A percentile compares a stretch with the other conserved stretches of the same genome.
These are phyloP conservation scores for Nitzschia sp. DNA, from an alignment of 108 stramenopile genomes.

Conservation along the genomic window DNA sequence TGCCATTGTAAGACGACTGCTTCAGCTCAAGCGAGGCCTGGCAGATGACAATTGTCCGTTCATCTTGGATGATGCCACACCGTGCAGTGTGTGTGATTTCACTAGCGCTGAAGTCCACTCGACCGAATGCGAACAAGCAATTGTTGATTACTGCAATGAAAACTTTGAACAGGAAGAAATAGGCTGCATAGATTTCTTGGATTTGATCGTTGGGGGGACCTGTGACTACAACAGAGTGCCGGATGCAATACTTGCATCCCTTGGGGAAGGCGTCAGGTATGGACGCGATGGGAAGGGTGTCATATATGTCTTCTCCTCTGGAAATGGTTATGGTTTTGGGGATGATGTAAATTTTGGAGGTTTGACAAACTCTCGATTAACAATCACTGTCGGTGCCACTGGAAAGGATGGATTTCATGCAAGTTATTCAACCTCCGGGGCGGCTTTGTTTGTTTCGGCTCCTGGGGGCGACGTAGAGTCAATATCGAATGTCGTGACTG, in stretches of 20 bases:
- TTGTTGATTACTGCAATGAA: constrained; percentile 16
- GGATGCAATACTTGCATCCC: neutral
- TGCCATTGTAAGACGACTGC: neutral
- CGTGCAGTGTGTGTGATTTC: constrained; percentile 17
- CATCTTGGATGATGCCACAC: constrained; percentile 1
- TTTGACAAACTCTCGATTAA: constrained; percentile 30
- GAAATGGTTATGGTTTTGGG: constrained; percentile 25
- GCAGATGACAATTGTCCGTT: constrained; percentile 14
- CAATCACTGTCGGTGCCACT: constrained; percentile 44
- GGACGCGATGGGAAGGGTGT: constrained; percentile 50
- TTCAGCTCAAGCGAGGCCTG: neutral
- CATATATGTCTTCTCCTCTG: constrained; percentile 46
- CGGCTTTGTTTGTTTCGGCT: constrained; percentile 41
- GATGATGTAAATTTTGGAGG: constrained; percentile 45
- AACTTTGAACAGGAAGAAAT: constrained; percentile 24
- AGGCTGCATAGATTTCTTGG: constrained; percentile 37
- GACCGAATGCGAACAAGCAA: constrained; percentile 24
- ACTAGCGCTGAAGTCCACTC: neutral
- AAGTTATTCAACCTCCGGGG: constrained; percentile 39
- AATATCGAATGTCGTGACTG: constrained; percentile 17
- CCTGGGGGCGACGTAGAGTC: constrained; percentile 43
- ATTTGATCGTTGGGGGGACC: constrained; percentile 26
- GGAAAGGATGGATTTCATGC: constrained; percentile 38
- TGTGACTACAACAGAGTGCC: constrained; percentile 31
- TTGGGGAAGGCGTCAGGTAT: constrained; percentile 17